Conservation (phyloP, 768 basidiomycete genomes). For the Cystobasidium ongulense region DNA sequence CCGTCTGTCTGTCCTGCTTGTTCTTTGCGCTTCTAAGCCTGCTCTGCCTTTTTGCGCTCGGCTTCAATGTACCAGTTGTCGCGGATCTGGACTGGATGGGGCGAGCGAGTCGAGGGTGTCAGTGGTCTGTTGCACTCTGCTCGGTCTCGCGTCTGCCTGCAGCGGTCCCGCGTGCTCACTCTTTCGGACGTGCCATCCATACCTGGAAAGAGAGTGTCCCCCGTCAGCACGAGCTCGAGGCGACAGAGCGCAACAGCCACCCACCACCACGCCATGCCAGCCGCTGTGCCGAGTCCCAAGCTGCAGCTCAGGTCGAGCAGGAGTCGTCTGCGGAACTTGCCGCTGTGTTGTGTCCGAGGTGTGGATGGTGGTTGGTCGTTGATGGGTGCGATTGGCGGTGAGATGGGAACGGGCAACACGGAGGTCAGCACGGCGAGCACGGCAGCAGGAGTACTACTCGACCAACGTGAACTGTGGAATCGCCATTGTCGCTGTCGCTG, state of each 20-base stretch:
- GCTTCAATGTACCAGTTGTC: conserved; percentile 28
- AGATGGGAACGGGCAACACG: not conserved
- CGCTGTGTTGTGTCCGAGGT: conserved; percentile 34
- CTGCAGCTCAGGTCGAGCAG: conserved; percentile 19
- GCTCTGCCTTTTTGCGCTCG: conserved; percentile 9
- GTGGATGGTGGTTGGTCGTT: not conserved
- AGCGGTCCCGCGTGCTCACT: not conserved
- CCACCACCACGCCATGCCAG: conserved; percentile 18
- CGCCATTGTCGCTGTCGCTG: not conserved
- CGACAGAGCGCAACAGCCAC: not conserved
- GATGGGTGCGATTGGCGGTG: not conserved
- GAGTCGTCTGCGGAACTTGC: conserved; percentile 39
- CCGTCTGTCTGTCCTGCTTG: too few species aligned
- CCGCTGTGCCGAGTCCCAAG: conserved; percentile 20
- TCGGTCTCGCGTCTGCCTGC: too few species aligned
- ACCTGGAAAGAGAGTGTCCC: not conserved
- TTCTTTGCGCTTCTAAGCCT: not conserved
- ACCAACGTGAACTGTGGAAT: not conserved
- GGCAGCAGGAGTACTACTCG: not conserved
- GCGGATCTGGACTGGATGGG: conserved; percentile 11
- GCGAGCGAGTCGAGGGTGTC: not conserved
- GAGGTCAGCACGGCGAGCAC: not conserved
- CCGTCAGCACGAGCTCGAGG: not conserved
- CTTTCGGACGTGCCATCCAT: conserved; percentile 28
- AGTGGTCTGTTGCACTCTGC: too few species aligned